Base-by-base conservation (phyloP, 2,329 filamentous ascomycete genomes). In the Exophiala sp. region DNA sequence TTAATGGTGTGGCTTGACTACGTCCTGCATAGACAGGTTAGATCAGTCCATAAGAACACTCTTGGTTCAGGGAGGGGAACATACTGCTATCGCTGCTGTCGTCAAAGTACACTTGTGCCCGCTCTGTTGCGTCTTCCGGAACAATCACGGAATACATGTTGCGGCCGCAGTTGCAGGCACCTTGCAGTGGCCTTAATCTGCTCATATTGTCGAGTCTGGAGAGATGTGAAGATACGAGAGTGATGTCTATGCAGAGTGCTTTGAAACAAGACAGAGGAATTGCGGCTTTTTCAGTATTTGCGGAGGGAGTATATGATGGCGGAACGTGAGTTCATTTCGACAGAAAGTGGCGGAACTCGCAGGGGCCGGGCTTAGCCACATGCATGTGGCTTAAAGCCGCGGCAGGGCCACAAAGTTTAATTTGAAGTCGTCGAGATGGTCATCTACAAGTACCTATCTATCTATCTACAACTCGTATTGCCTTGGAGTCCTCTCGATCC, bases 161-260 rank as follows among this genome's bases (percentile, higher is more conserved):
- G 54, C 90, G 81, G 50, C 89, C 88, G 67, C 90, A 96, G 46
- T 85, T 82, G 72, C 90, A 95, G 57, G 82, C 80, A 62, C 89
- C 89, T 57, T 78, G 81, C 50, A 95, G 76, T 32, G 56, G 53
- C 22, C 51, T 42, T 38, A 47, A 38, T 38, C 37, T 37, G 47
- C 56, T 58, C 56, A 58, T 56, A 7, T 46, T 48, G 37, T 19
- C 21, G 19, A 34, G 19, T 30, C 14, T 23, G 1, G 35, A 11
- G 14, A 10, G 29, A 35, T 6, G n/a, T 23, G 16, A 21, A n/a
- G 8, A 8, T 27, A 27, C 24, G 19, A 38, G 35, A 38, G 8
- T 4, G 35, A 38, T 18, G 10, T 10, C 4, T n/a, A 22, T 38
- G 19, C 10, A 23, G 5, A 27, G 38, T 41, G 38, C 13, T 19